Conservation (phyloP, 768 basidiomycete species). For the Suillus subalutaceus region DNA sequence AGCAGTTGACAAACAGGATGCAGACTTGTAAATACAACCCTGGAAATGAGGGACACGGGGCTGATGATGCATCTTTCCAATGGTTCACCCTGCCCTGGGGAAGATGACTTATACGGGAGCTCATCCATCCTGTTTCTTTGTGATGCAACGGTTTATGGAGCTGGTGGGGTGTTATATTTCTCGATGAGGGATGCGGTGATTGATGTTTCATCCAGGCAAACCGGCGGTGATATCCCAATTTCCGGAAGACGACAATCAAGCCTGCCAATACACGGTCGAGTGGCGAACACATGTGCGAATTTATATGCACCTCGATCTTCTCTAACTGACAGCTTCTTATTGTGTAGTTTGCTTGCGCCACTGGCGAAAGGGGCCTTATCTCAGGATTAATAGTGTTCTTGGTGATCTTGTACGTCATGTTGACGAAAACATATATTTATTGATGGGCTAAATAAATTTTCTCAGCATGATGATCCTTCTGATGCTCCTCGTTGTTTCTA, state of each 20-base stretch:
- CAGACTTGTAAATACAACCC: conserved; percentile 57
- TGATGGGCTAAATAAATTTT: background rate
- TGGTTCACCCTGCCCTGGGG: conserved; percentile 67
- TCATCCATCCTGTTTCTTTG: conserved; percentile 80
- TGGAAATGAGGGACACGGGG: conserved; percentile 53
- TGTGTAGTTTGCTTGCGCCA: conserved; percentile 70
- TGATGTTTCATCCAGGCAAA: conserved; percentile 34
- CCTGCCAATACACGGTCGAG: conserved; percentile 82
- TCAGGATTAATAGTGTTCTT: conserved; percentile 59
- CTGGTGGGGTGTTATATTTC: conserved; percentile 37
- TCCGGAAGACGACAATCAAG: conserved; percentile 57
- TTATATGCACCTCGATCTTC: background rate
- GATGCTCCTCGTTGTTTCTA: conserved; percentile 65
- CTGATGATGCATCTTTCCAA: conserved; percentile 59
- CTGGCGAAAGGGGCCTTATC: conserved; percentile 53
- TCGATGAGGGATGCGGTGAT: background rate
- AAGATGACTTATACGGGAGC: conserved; percentile 50
- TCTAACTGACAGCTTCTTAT: background rate
- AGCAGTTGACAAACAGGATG: background rate
- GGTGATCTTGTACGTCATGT: conserved; percentile 56
- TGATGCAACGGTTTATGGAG: conserved; percentile 61
- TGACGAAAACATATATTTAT: background rate
- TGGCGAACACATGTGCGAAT: conserved; percentile 77
- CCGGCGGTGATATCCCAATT: conserved; percentile 68
- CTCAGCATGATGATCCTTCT: conserved; percentile 57